Conservation (phyloP, 495 filamentous ascomycete species). For the Talaromyces stipitatus region DNA sequence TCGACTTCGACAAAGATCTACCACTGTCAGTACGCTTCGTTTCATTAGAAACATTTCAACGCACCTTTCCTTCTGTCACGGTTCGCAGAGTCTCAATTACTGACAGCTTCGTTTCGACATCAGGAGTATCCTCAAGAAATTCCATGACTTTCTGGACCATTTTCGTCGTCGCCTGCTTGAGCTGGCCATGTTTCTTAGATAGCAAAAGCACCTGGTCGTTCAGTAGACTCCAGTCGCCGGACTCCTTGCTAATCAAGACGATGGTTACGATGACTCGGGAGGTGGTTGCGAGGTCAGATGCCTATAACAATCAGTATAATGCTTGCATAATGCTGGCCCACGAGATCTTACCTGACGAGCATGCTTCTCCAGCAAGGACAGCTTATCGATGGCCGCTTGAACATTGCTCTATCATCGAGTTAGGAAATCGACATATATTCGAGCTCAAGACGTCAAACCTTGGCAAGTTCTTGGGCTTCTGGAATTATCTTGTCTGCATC, state of each 20-base stretch:
- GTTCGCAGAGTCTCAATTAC: constrained; percentile 92
- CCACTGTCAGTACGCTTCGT: not conserved
- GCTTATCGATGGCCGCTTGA: constrained; percentile 84
- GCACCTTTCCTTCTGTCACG: constrained; percentile 93
- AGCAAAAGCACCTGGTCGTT: constrained; percentile 94
- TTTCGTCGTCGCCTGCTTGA: constrained; percentile 96
- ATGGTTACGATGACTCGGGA: constrained; percentile 79
- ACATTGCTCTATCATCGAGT: constrained; percentile 55
- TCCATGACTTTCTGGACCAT: constrained; percentile 97
- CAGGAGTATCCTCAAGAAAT: constrained; percentile 78
- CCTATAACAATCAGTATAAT: constrained; percentile 38
- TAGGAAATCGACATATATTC: not conserved
- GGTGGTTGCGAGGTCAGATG: constrained; percentile 90
- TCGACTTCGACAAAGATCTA: constrained; percentile 99
- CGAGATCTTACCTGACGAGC: constrained; percentile 68
- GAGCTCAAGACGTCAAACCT: constrained; percentile 43
- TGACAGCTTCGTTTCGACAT: constrained; percentile 76
- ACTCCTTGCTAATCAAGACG: constrained; percentile 88
- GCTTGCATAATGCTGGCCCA: not conserved
- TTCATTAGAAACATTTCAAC: constrained; percentile 8
- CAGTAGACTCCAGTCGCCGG: constrained; percentile 83
- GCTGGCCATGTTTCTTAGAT: constrained; percentile 99
- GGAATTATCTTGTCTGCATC: constrained; percentile 86
- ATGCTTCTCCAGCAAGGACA: constrained; percentile 86
- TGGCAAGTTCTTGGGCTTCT: constrained; percentile 78